phyloP scores from a whole-genome alignment of 2,329 filamentous ascomycete genomes.

The Aspergillus novofumigatus region DNA sequence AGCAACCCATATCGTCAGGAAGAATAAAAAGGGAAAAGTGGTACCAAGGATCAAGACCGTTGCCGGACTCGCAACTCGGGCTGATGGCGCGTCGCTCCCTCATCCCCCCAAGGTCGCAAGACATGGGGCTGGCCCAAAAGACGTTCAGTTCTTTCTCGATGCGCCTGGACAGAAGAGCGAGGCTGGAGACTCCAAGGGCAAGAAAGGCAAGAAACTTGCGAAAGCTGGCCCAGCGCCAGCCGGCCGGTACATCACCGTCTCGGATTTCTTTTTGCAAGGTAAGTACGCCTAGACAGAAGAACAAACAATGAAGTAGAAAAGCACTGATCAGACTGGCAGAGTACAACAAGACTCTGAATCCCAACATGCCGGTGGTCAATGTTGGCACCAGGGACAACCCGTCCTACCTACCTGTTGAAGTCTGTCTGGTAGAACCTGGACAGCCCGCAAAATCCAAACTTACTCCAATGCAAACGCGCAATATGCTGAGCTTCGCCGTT shows the following conservation, averaged over 20 bases:
- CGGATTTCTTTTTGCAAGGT: conserved; percentile 47
- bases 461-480: conserved; percentile 55
- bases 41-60: conserved; percentile 45
- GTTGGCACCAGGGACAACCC: conserved; percentile 56
- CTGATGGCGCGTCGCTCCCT: conserved; percentile 31
- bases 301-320: not conserved
- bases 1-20: conserved; percentile 38
- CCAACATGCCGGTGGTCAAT: conserved; percentile 60
- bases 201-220: conserved; percentile 28
- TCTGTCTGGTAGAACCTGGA: conserved; percentile 60
- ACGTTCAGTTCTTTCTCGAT: conserved; percentile 54
- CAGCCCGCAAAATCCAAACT: conserved; percentile 62
- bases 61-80: conserved; percentile 38
- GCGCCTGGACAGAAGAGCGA: conserved; percentile 13
- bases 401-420: conserved; percentile 63
- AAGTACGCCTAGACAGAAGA: conserved; percentile 16
- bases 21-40: conserved; percentile 28
- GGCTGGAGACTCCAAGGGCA: conserved; percentile 13
- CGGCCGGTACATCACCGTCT: conserved; percentile 49
- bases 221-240: conserved; percentile 28
- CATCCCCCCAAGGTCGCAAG: conserved; percentile 34
- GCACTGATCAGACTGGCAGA: conserved; percentile 20
- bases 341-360: conserved; percentile 35
- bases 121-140: conserved; percentile 46
- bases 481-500: conserved; percentile 71